Evolutionary conservation across 2,329 filamentous ascomycete species (phyloP).

Genomic region (Botrytis squamosa): DNA sequence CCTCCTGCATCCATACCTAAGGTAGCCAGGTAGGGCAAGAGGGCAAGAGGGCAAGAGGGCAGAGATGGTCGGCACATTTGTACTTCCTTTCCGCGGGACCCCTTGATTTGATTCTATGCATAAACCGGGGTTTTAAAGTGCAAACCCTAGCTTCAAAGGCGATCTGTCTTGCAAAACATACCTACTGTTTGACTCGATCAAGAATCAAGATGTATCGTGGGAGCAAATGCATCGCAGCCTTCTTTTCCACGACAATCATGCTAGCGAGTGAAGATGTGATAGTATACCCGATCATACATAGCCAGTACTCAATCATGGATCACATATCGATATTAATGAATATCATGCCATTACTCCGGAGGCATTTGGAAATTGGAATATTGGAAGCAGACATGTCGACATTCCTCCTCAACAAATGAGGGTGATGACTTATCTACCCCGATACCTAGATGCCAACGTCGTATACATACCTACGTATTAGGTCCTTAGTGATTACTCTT

Average conservation of each 20-base stretch:
- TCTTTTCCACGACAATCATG: background rate
- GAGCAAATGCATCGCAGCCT: background rate
- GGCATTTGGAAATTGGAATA: background rate
- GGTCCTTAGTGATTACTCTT: too few species aligned
- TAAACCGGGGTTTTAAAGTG: background rate
- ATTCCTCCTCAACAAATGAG: background rate
- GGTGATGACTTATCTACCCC: too few species aligned
- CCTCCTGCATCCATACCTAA: background rate
- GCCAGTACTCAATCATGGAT: background rate
- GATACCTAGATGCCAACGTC: too few species aligned
- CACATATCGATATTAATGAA: background rate
- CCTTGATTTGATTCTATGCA: slow-evolving; percentile 7
- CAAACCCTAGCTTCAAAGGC: background rate
- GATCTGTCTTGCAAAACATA: background rate
- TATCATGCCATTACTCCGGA: background rate
- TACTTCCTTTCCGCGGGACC: background rate
- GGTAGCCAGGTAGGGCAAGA: background rate
- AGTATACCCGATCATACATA: background rate
- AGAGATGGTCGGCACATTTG: slow-evolving; percentile 1
- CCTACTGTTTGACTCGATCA: background rate
- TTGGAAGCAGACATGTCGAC: background rate
- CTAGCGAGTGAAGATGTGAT: background rate
- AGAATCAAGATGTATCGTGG: background rate
- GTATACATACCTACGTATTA: too few species aligned
- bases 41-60: background rate